Evolutionary conservation across 768 basidiomycete species (phyloP), one percentile per base, ranked within the genome.

Genomic region (Xerocomellus intermedius): DNA sequence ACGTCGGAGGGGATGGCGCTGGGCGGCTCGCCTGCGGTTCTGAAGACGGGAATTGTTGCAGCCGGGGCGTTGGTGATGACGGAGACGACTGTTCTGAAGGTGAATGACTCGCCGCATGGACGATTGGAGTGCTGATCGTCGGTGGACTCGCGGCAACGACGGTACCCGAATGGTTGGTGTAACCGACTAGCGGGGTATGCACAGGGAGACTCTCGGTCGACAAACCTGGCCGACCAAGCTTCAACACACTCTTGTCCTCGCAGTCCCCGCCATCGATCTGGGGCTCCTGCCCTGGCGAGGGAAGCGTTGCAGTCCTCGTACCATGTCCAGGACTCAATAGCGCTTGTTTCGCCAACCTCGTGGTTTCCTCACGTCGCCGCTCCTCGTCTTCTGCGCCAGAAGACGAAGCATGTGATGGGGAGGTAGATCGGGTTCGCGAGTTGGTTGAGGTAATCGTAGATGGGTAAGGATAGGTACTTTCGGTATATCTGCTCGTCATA

Each of bases 201-300:
- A 42, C 43, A 12, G 80, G 80, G 10, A 89, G 74, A 56, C 82
- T 83, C 74, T 91, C 89, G 8, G 91, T 92, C 13, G 87, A 89
- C 48, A 82, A 79, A 12, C 80, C 85, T 16, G 93, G 89, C 45
- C 92, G 81, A 22, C 84, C 87, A 70, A 94, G 86, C 17, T 75
- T 76, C 61, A 87, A 73, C 36, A 94, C 92, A 16, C 87, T 88
- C 8, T 83, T 84, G 64, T 91, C 88, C 79, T 82, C 64, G 88
- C 62, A 37, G 47, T 33, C 21, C 46, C 59, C 30, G 12, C 54
- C 51, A 28, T 50, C 56, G 17, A 49, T 30, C 30, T 59, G 53
- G 0, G 22, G n/a, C 14, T 52, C 52, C 7, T 50, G 48, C 14
- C 53, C 55, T 21, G 35, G 55, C 8, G 50, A 19, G 16, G 76